phyloP scores from a whole-genome alignment of 1,284 basidiomycete species.

The Phellinidium pouzarii region DNA sequence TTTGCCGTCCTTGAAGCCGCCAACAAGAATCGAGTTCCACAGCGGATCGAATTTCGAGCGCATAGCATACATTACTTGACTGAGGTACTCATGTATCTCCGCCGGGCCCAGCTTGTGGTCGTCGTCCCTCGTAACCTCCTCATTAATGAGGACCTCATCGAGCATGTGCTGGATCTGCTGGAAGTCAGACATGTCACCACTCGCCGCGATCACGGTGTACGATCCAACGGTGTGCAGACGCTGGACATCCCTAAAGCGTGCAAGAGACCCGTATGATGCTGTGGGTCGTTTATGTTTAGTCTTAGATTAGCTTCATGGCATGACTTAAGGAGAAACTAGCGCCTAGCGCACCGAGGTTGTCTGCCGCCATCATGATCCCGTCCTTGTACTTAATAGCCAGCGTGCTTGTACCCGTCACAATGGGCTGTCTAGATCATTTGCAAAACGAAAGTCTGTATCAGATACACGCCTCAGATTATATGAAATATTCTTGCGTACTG shows the following conservation, averaged over 20 bases:
- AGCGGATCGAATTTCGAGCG: slow-evolving; percentile 88
- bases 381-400: slow-evolving; percentile 93
- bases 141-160: slow-evolving; percentile 66
- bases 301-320: no score
- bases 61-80: slow-evolving; percentile 86
- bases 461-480: neutral
- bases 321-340: neutral
- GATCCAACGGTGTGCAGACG: slow-evolving; percentile 82
- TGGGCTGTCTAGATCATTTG: slow-evolving; percentile 63
- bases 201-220: slow-evolving; percentile 85
- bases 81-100: slow-evolving; percentile 92
- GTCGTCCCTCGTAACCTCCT: slow-evolving; percentile 79
- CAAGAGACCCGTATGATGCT: slow-evolving; percentile 97
- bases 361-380: slow-evolving; percentile 98
- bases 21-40: slow-evolving; percentile 94
- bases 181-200: slow-evolving; percentile 97
- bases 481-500: slow-evolving; percentile 44
- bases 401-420: slow-evolving; percentile 95
- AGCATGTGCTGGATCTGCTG: slow-evolving; percentile 85
- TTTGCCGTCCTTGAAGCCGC: slow-evolving; percentile 81
- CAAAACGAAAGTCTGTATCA: neutral
- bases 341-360: slow-evolving; percentile 74
- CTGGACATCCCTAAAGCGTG: slow-evolving; percentile 92
- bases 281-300: neutral
- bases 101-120: slow-evolving; percentile 80